Evolutionary conservation across 2,329 filamentous ascomycete genomes (phyloP).

Genomic region (Diatrype stigma): DNA sequence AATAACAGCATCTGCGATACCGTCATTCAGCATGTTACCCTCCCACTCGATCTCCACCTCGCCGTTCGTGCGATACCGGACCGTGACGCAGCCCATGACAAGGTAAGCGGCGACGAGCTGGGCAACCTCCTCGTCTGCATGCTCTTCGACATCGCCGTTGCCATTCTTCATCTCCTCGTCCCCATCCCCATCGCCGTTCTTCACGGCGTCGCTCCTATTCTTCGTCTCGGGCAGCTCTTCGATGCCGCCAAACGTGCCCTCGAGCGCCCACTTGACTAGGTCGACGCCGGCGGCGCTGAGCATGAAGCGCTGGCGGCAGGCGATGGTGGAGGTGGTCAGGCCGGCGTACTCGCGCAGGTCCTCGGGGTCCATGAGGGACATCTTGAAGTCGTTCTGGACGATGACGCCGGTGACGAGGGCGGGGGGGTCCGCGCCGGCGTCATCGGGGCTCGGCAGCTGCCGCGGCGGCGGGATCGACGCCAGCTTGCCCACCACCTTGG

Average conservation of each 20-base stretch:
- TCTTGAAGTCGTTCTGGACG: conserved; percentile 96
- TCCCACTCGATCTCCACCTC: conserved; percentile 95
- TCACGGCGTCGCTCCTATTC: conserved; percentile 32
- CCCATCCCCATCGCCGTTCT: conserved; percentile 31
- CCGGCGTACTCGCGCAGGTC: conserved; percentile 95
- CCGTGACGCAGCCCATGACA: conserved; percentile 86
- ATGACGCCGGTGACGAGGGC: conserved; percentile 81
- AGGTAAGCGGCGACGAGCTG: conserved; percentile 54
- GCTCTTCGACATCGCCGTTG: conserved; percentile 41
- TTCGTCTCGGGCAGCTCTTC: conserved; percentile 61
- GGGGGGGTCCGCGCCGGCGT: conserved; percentile 20
- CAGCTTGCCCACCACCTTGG: conserved; percentile 92
- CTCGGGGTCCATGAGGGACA: conserved; percentile 94
- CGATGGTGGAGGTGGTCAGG: conserved; percentile 90
- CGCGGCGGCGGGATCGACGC: conserved; percentile 72
- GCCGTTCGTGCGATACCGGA: conserved; percentile 72
- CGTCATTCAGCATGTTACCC: conserved; percentile 95
- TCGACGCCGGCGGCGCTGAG: conserved; percentile 86
- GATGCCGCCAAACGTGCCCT: conserved; percentile 88
- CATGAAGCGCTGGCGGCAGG: conserved; percentile 85
- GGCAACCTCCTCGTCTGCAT: conserved; percentile 60
- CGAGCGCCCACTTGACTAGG: conserved; percentile 87
- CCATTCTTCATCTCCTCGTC: conserved; percentile 15
- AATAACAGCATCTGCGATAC: conserved; percentile 95
- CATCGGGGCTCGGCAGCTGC: conserved; percentile 26